phyloP scores from a whole-genome alignment of 2,329 filamentous ascomycete species.

The Microsporum canis region DNA sequence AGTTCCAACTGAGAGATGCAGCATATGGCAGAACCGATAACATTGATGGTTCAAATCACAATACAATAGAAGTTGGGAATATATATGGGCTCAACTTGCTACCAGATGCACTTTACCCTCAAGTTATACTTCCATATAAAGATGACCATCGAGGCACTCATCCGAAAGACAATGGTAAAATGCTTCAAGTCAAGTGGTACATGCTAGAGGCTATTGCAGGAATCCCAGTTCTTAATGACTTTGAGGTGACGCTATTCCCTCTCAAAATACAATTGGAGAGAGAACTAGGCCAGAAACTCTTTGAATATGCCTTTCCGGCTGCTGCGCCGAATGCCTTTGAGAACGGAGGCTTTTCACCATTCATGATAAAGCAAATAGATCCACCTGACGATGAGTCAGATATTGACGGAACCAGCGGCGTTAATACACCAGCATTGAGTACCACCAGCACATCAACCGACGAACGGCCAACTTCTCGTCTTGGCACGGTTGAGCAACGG shows the following conservation, averaged over 20 bases:
- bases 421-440: constrained; percentile 30
- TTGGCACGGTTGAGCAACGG: constrained; percentile 68
- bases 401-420: constrained; percentile 34
- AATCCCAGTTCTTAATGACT: constrained; percentile 93
- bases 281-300: constrained; percentile 82
- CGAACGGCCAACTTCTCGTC: constrained; percentile 49
- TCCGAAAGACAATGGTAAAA: constrained; percentile 56
- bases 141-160: constrained; percentile 49
- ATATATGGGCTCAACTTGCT: constrained; percentile 84
- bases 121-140: constrained; percentile 85
- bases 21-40: constrained; percentile 95
- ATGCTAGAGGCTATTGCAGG: constrained; percentile 97
- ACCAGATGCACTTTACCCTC: constrained; percentile 81
- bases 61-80: constrained; percentile 76
- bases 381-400: constrained; percentile 35
- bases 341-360: constrained; percentile 40
- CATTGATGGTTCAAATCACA: constrained; percentile 91
- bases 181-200: constrained; percentile 92
- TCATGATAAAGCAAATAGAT: constrained; percentile 44
- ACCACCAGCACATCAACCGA: constrained; percentile 29
- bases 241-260: constrained; percentile 87
- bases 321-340: constrained; percentile 48
- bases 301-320: constrained; percentile 95
- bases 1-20: constrained; percentile 83
- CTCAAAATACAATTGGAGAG: constrained; percentile 88